phyloP scores from a whole-genome alignment of 2,329 filamentous ascomycete species.

The Apiospora pterosperma region DNA sequence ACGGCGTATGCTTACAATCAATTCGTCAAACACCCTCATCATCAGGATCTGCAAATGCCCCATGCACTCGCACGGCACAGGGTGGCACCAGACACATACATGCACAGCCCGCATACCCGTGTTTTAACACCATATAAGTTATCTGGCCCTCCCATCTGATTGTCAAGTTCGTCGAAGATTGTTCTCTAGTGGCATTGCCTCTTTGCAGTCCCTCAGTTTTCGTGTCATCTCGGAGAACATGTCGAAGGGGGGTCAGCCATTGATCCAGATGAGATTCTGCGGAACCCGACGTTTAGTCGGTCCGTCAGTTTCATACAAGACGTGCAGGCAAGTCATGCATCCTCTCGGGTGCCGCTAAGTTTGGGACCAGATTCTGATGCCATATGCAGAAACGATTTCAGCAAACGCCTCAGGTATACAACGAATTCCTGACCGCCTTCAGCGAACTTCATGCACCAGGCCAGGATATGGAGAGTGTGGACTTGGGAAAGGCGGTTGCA shows the following conservation, averaged over 20 bases:
- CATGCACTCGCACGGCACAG: not conserved
- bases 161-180: not conserved
- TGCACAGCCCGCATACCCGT: not conserved
- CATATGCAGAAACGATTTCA: slow-evolving; percentile 2
- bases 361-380: not conserved
- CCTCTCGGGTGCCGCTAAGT: not conserved
- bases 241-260: not conserved
- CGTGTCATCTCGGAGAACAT: not conserved
- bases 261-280: not conserved
- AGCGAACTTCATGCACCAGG: not conserved
- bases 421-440: not conserved
- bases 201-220: not conserved
- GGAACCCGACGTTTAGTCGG: not conserved
- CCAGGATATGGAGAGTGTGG: not conserved
- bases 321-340: not conserved
- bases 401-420: not conserved
- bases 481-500: not conserved
- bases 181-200: not conserved
- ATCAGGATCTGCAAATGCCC: not conserved
- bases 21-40: not conserved
- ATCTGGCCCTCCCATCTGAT: not conserved
- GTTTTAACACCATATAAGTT: not conserved
- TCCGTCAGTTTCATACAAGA: slow-evolving; percentile 2
- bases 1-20: not conserved
- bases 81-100: not conserved